Conservation (phyloP, 768 basidiomycete genomes). For the Termitomyces sp. region DNA sequence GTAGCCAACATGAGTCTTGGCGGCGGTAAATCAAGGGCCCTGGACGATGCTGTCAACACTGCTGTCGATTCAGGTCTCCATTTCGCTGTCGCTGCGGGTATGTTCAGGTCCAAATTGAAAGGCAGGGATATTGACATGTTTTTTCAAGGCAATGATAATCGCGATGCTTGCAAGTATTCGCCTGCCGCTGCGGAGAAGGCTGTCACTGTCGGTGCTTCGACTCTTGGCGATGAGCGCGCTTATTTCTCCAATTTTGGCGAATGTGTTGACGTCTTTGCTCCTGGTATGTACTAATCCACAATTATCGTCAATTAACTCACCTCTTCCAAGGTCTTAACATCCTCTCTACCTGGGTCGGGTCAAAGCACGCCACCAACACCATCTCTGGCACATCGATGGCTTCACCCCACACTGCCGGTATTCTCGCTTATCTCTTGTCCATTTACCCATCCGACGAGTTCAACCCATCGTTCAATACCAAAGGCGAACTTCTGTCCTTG, state of each 20-base stretch:
- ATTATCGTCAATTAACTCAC: neutral
- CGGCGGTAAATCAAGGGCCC: conserved; percentile 83
- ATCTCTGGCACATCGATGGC: conserved; percentile 95
- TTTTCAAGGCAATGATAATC: conserved; percentile 68
- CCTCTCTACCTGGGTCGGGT: conserved; percentile 78
- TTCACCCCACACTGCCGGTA: conserved; percentile 86
- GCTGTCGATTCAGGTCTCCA: conserved; percentile 85
- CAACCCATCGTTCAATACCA: conserved; percentile 40
- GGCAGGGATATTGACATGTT: neutral
- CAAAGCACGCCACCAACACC: conserved; percentile 54
- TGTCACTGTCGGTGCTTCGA: conserved; percentile 92
- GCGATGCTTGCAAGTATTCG: conserved; percentile 89
- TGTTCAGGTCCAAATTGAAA: conserved; percentile 18
- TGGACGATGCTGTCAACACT: conserved; percentile 81
- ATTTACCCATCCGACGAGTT: conserved; percentile 71
- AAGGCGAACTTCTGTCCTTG: conserved; percentile 31
- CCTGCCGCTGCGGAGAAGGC: conserved; percentile 88
- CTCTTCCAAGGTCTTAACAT: conserved; percentile 65
- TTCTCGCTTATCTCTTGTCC: conserved; percentile 89
- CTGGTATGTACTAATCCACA: conserved; percentile 39
- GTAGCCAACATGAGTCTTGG: conserved; percentile 98
- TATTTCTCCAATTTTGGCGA: conserved; percentile 90
- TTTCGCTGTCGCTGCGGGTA: conserved; percentile 95
- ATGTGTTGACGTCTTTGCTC: conserved; percentile 93
- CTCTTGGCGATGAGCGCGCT: conserved; percentile 74